Evolutionary conservation across 768 basidiomycete species (phyloP), one percentile per base, ranked within the genome.

Genomic region (Trametes punicea): DNA sequence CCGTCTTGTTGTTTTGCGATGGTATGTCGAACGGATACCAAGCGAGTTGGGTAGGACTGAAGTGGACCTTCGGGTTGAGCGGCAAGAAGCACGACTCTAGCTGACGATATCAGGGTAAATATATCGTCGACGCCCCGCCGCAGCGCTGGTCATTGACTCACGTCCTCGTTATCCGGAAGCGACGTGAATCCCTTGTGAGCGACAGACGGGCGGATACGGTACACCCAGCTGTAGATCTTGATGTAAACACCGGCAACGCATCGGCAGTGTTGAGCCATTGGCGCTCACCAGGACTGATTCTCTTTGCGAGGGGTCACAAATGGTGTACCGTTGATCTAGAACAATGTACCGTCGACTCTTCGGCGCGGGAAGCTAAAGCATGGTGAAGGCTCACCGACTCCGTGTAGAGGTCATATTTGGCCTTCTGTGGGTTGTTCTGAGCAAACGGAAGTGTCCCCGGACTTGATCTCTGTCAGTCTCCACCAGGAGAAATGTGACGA

Each of bases 121-220:
- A 23, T 21, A 9, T 6, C n/a, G n/a, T 29, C 10, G 7, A 42
- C 59, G 8, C 7, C 27, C 25, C 13, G 26, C 18, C 48, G 29
- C 38, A 48, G 5, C 26, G 25, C 6, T 18, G 8, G 0, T 0
- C 3, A 15, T 7, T 6, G 25, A 72, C 79, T 29, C 64, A 84
- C 83, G 64, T 85, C 81, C 8, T 78, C 78, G 65, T 84, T 87
- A 40, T 79, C 76, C 1, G 78, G 77, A 6, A 85, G 69, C 29
- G 71, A 69, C 11, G 69, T 77, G 64, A 87, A 85, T 2, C 83
- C 83, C 60, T 83, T 72, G 65, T 86, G 85, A 0, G 83, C 82
- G 20, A 87, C 84, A 6, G 83, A 84, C 4, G 84, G 84, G 26
- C 83, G 77, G 56, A 87, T 84, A 27, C 84, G 81, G 68, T 87